Base-by-base conservation (phyloP, 2,329 filamentous ascomycete genomes). In the Claviceps sp. region DNA sequence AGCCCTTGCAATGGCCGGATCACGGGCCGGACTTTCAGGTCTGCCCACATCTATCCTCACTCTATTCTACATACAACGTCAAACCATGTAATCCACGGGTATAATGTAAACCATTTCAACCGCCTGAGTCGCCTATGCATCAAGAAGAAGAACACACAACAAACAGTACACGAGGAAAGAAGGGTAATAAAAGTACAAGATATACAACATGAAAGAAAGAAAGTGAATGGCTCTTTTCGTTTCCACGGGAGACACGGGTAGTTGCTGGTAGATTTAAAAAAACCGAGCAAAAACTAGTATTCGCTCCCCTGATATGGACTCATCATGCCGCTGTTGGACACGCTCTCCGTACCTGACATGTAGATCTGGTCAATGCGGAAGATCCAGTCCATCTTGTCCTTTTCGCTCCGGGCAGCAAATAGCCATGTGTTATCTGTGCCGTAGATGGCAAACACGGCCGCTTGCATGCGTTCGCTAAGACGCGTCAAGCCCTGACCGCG, bases 331-430 rank as follows among this genome's bases (percentile, higher is more conserved):
- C 67, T 70, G 47, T 62, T 65, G 8, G 63, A 58, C 30, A 61
- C 57, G 55, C 72, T 76, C 44, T 70, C 70, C 51, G 67, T 71
- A 11, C 68, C 72, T 38, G 75, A 72, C 60, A 77, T 67, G 58
- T 77, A 81, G 49, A 84, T 87, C 72, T 95, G 86, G 68, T 98
- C 93, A 60, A 98, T 89, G 62, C 86, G 85, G 67, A 94, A 79
- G 60, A 98, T 95, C 93, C 93, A 98, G 66, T 97, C 93, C 60
- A 90, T 84, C 74, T 96, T 95, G 67, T 96, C 90, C 48, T 84
- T 78, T 71, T 96, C 91, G 61, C 82, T 91, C 54, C 89, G 78
- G 24, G 89, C 87, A 14, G 89, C 88, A 67, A 98, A 97, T 42
- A 98, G 75, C 79, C 90, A 98, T 36, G 90, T 95, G 67, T 96